Evolutionary conservation across 192 early-diverging fungal species (phyloP).

Genomic region (Chytriomyces sp.): DNA sequence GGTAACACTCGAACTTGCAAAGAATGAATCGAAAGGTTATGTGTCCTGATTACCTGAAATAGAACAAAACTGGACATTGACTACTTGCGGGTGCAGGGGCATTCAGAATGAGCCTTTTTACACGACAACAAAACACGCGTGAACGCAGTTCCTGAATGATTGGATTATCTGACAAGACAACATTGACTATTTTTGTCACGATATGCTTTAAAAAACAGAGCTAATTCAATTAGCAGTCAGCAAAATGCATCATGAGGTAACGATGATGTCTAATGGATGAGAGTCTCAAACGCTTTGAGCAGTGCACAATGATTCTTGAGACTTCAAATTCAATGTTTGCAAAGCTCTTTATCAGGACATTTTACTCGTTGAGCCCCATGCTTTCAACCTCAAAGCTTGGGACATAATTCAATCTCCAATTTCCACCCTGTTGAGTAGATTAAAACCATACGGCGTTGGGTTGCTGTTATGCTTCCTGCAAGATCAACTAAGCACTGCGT

Average conservation of each 20-base stretch:
- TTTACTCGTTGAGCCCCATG: background rate
- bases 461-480: too few species aligned
- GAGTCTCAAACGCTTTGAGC: background rate
- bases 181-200: background rate
- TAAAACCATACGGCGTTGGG: too few species aligned
- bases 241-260: background rate
- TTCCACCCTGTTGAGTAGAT: conserved; percentile 13
- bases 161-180: conserved; percentile 1
- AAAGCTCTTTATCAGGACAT: background rate
- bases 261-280: background rate
- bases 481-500: too few species aligned
- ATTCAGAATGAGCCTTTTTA: background rate
- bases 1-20: background rate
- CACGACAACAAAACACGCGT: background rate
- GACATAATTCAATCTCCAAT: background rate
- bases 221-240: background rate
- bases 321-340: conserved; percentile 4
- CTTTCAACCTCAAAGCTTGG: background rate
- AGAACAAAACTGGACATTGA: background rate
- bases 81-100: background rate
- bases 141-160: conserved; percentile 1
- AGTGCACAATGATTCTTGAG: background rate
- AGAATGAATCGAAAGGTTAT: conserved; percentile 2
- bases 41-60: background rate
- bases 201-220: background rate